A percentile compares a stretch with the other conserved stretches of the same genome.
These are phyloP conservation scores for Pseudogymnoascus sp. DNA, from an alignment of 2,329 filamentous ascomycete genomes.

Conservation along the genomic window DNA sequence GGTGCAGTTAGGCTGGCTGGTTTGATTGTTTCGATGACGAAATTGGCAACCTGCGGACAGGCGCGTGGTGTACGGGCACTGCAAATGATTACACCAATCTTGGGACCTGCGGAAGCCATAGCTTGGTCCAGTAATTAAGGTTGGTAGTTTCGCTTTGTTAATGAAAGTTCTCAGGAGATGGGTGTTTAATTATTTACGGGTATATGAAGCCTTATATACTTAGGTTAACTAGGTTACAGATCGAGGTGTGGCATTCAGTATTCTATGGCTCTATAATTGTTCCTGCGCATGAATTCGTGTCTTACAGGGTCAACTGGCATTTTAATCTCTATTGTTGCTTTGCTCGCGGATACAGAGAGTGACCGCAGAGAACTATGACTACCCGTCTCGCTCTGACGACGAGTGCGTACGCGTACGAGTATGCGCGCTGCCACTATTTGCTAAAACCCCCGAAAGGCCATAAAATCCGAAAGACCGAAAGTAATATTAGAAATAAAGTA, in stretches of 20 bases:
- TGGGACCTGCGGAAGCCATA: neutral
- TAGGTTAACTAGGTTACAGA: neutral
- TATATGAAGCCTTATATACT: neutral
- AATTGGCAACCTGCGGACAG: constrained; percentile 29
- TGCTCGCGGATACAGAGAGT: neutral
- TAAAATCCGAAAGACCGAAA: neutral
- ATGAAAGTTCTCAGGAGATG: neutral
- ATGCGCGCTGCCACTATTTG: neutral
- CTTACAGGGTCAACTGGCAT: neutral
- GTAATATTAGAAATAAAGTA: neutral
- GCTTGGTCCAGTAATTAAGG: neutral
- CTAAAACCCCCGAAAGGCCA: neutral
- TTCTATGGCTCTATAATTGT: neutral
- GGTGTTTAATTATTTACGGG: neutral
- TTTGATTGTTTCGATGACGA: constrained; percentile 25
- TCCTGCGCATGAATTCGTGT: neutral
- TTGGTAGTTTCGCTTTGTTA: neutral
- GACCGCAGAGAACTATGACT: neutral
- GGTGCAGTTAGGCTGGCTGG: constrained; percentile 18
- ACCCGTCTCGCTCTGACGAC: neutral
- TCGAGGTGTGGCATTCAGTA: neutral
- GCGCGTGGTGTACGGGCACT: constrained; percentile 31
- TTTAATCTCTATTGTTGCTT: neutral
- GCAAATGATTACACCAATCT: constrained; percentile 31
- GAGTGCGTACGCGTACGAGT: neutral